Conservation (phyloP, 768 basidiomycete genomes). For the Epithele typhae region DNA sequence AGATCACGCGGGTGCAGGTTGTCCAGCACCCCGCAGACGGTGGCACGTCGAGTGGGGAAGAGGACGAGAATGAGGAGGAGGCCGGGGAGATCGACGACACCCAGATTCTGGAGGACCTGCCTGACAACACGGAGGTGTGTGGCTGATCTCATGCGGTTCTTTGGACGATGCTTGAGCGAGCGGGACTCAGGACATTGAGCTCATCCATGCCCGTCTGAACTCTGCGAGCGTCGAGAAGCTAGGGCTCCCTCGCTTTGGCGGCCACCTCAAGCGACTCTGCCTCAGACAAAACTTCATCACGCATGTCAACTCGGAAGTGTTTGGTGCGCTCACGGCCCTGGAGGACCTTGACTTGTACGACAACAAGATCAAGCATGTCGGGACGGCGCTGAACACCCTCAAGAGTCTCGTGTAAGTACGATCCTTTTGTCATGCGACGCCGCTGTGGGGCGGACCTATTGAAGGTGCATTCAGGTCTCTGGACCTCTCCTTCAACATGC, state of each 20-base stretch:
- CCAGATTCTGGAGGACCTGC: constrained; percentile 58
- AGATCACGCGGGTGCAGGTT: constrained; percentile 33
- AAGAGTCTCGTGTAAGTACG: constrained; percentile 51
- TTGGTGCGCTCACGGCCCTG: constrained; percentile 58
- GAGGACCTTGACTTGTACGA: constrained; percentile 96
- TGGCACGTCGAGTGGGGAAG: constrained; percentile 48
- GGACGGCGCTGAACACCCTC: constrained; percentile 57
- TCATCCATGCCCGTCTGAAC: constrained; percentile 74
- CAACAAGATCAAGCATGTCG: constrained; percentile 81
- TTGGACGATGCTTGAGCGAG: too few relatives aligned
- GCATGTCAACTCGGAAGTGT: constrained; percentile 66
- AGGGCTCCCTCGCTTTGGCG: constrained; percentile 70
- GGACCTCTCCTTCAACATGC: constrained; percentile 93
- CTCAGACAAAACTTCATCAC: constrained; percentile 84
- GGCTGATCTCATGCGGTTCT: too few relatives aligned
- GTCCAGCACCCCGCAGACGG: constrained; percentile 4
- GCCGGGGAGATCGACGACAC: constrained; percentile 44
- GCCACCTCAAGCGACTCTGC: constrained; percentile 66
- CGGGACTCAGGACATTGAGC: constrained; percentile 69
- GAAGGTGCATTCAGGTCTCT: constrained; percentile 48
- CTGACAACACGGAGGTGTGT: constrained; percentile 80
- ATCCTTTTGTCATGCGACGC: background rate
- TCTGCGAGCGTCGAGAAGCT: constrained; percentile 51
- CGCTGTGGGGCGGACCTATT: background rate
- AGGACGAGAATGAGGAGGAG: constrained; percentile 41